These are phyloP conservation scores for Phytophthora cryptogea DNA, from an alignment of 352 stramenopile species.

Conservation along the genomic window DNA sequence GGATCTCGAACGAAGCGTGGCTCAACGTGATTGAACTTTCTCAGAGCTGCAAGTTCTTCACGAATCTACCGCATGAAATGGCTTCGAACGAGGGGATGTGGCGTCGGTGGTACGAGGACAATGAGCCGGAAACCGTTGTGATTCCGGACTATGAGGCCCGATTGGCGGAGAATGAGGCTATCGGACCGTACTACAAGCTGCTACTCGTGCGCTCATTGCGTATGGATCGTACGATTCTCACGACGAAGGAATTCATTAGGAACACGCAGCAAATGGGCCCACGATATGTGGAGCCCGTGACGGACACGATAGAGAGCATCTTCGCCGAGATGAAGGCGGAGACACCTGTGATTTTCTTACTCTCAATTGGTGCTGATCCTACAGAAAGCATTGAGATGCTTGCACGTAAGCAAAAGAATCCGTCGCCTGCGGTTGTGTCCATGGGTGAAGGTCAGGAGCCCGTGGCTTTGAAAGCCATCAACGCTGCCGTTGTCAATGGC, in stretches of 20 bases:
- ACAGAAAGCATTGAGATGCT: conserved; percentile 98
- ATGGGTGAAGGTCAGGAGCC: conserved; percentile 98
- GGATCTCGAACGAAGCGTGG: conserved; percentile 98
- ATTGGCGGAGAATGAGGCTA: conserved; percentile 92
- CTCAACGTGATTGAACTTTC: conserved; percentile 97
- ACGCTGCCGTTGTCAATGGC: conserved; percentile 95
- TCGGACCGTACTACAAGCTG: conserved; percentile 97
- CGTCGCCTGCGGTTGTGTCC: conserved; percentile 95
- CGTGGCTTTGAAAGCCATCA: conserved; percentile 97
- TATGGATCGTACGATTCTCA: conserved; percentile 97
- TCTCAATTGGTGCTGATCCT: conserved; percentile 97
- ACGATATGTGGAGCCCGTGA: conserved; percentile 98
- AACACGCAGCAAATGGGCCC: conserved; percentile 97
- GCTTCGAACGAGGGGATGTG: conserved; percentile 96
- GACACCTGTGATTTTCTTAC: conserved; percentile 98
- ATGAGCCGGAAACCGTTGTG: conserved; percentile 95
- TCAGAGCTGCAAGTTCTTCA: conserved; percentile 97
- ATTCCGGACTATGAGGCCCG: conserved; percentile 96
- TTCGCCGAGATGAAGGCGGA: conserved; percentile 96
- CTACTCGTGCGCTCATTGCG: conserved; percentile 96
- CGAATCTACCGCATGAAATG: conserved; percentile 96
- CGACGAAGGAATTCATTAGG: conserved; percentile 97
- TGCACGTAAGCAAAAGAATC: conserved; percentile 96
- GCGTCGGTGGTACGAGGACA: conserved; percentile 98
- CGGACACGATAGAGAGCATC: conserved; percentile 98